Conservation (phyloP, 768 basidiomycete species). For the Auricularia auricula-judae region DNA sequence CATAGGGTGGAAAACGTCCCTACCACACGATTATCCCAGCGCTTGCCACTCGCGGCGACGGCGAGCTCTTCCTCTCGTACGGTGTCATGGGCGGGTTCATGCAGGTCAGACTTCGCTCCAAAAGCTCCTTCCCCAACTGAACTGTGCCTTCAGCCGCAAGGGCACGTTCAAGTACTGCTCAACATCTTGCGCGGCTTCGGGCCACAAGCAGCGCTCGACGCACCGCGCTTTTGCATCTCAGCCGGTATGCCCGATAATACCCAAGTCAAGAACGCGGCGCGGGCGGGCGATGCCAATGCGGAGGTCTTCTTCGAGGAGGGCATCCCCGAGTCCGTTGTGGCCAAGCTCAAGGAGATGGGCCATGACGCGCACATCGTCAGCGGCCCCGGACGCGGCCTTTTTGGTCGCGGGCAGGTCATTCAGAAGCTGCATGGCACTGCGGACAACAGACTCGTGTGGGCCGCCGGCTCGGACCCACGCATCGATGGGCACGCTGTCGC, state of each 20-base stretch:
- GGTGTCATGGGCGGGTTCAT: conserved; percentile 91
- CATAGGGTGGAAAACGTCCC: conserved; percentile 69
- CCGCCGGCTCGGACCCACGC: conserved; percentile 83
- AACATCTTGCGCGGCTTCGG: conserved; percentile 84
- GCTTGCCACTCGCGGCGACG: conserved; percentile 57
- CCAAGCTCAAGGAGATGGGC: conserved; percentile 73
- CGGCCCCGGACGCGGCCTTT: conserved; percentile 50
- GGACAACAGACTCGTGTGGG: conserved; percentile 73
- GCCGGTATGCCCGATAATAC: conserved; percentile 56
- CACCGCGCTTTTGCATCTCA: conserved; percentile 93
- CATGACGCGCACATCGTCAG: conserved; percentile 60
- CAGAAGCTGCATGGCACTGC: conserved; percentile 59
- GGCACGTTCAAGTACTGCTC: conserved; percentile 88
- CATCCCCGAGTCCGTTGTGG: conserved; percentile 49
- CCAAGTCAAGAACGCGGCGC: conserved; percentile 28
- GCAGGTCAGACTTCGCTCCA: conserved; percentile 38
- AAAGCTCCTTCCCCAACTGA: not conserved
- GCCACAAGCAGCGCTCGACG: conserved; percentile 83
- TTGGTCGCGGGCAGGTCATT: conserved; percentile 86
- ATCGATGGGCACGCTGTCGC: conserved; percentile 81
- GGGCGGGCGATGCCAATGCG: conserved; percentile 62
- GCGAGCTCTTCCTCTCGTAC: conserved; percentile 75
- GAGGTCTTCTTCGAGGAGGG: conserved; percentile 87
- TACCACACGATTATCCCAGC: conserved; percentile 95
- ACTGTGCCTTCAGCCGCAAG: conserved; percentile 57